These are phyloP conservation scores for Cytospora paraplurivora DNA, from an alignment of 2,329 filamentous ascomycete genomes.

Conservation along the genomic window DNA sequence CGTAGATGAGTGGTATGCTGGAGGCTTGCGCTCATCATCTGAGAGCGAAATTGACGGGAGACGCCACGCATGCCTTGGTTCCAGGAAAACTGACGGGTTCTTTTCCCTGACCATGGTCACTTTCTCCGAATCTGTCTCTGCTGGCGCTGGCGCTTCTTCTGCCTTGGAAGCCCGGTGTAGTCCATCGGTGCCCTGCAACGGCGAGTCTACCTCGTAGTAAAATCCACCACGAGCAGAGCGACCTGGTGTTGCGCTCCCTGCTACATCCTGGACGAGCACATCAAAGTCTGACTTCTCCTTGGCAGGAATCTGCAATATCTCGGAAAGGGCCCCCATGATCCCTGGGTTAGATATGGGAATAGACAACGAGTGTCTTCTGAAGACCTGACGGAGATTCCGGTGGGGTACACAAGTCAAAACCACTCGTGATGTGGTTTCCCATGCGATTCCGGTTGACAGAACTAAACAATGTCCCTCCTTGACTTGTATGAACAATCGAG, in stretches of 20 bases:
- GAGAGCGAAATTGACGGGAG: neutral
- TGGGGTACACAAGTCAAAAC: neutral
- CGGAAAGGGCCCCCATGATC: neutral
- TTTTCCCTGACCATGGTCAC: neutral
- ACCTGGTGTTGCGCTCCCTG: neutral
- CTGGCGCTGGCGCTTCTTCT: slow-evolving; percentile 1
- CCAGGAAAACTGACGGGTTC: neutral
- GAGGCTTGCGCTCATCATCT: neutral
- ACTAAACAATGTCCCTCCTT: neutral
- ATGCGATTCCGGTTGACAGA: neutral
- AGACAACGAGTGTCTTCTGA: neutral
- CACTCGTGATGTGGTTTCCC: neutral
- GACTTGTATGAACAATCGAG: neutral
- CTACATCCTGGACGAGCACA: neutral
- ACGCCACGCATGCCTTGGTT: neutral
- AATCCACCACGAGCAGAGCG: neutral
- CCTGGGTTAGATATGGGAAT: neutral
- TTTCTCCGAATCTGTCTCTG: neutral
- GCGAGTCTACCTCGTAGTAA: neutral
- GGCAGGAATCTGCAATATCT: neutral
- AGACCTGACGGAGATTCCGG: neutral
- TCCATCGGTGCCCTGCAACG: neutral
- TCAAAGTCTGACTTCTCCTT: neutral
- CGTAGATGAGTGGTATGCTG: neutral
- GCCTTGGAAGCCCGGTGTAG: neutral